Evolutionary conservation across 108 stramenopile genomes (phyloP).

Genomic region (Skeletonema tropicum): DNA sequence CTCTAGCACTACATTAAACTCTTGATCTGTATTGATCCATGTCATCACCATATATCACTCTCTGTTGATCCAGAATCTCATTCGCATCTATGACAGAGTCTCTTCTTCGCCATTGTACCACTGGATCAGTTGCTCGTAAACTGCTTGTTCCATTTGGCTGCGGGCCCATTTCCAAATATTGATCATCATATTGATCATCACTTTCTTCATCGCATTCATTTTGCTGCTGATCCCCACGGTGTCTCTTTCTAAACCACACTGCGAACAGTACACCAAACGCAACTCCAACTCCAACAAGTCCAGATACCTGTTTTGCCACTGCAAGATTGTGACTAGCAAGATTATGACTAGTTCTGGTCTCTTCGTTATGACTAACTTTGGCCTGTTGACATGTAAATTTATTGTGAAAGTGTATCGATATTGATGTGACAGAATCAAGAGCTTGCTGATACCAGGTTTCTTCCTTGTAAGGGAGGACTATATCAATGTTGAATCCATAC

Average conservation of each 20-base stretch:
- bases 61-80: not conserved
- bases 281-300: not conserved
- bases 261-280: not conserved
- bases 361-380: not conserved
- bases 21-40: not conserved
- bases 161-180: not conserved
- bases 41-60: not conserved
- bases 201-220: not conserved
- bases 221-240: not conserved
- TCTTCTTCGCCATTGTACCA: not conserved
- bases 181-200: slow-evolving; percentile 1
- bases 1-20: not conserved
- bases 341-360: not conserved
- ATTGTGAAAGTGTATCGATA: not conserved
- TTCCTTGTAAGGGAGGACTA: not conserved
- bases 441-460: not conserved
- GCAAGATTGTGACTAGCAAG: not conserved
- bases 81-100: not conserved
- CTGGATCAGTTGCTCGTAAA: not conserved
- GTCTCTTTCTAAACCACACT: not conserved
- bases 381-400: not conserved
- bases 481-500: not conserved
- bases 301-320: not conserved
- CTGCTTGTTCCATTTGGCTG: not conserved
- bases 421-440: not conserved